A percentile compares a stretch with the other conserved stretches of the same genome.
phyloP scores from a whole-genome alignment of 2,329 filamentous ascomycete species.

The Hypoxylon sp. region DNA sequence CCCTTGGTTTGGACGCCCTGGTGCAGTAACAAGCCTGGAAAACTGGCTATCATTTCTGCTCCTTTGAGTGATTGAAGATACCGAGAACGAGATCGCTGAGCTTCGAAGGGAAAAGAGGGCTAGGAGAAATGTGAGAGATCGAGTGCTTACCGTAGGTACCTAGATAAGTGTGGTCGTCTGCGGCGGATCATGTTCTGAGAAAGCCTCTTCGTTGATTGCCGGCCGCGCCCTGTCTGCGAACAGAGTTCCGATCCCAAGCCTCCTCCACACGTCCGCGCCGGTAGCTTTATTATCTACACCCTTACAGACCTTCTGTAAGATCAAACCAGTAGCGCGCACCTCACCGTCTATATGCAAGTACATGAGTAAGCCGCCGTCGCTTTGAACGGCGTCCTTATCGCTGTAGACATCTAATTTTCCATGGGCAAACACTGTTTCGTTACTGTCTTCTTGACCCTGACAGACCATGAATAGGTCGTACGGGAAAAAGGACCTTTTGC shows the following conservation, averaged over 20 bases:
- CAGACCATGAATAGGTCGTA: background rate
- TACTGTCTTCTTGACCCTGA: background rate
- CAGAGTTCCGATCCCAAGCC: constrained; percentile 34
- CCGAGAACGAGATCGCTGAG: too few relatives aligned
- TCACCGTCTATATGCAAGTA: constrained; percentile 1
- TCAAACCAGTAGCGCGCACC: background rate
- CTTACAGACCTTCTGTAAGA: background rate
- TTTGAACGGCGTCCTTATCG: background rate
- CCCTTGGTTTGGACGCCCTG: too few relatives aligned
- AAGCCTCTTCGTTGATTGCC: constrained; percentile 24
- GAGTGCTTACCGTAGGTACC: too few relatives aligned
- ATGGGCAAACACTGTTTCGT: background rate
- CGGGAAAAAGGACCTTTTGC: background rate
- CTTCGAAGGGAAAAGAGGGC: too few relatives aligned
- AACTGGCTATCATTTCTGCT: too few relatives aligned
- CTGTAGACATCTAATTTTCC: background rate
- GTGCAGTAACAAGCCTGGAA: too few relatives aligned
- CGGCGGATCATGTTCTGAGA: constrained; percentile 6
- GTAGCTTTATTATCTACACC: background rate
- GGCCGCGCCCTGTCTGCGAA: constrained; percentile 33
- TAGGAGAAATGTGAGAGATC: too few relatives aligned
- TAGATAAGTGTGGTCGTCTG: constrained; percentile 10
- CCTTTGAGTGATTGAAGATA: too few relatives aligned
- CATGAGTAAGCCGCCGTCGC: background rate
- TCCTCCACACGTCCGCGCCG: constrained; percentile 20